Conservation (phyloP, 2,329 filamentous ascomycete species). For the Verticillium tricorpus region DNA sequence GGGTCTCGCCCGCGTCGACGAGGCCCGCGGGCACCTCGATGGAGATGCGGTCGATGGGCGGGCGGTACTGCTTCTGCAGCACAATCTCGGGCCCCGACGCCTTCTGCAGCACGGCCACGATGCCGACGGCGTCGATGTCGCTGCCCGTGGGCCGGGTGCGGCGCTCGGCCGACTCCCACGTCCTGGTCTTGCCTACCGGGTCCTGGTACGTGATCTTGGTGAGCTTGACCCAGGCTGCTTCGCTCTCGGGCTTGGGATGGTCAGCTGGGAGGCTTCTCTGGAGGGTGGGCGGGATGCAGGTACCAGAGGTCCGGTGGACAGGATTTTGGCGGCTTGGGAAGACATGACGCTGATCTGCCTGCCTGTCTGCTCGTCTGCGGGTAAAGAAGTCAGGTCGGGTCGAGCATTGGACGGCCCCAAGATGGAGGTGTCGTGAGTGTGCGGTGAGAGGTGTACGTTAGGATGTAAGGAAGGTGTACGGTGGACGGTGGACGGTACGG, state of each 20-base stretch:
- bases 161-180: slow-evolving; percentile 72
- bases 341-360: background rate
- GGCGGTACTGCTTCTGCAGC: slow-evolving; percentile 64
- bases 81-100: slow-evolving; percentile 50
- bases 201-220: slow-evolving; percentile 63
- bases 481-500: no score
- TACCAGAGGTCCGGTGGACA: slow-evolving; percentile 41
- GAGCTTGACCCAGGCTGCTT: slow-evolving; percentile 58
- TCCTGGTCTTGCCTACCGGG: slow-evolving; percentile 51
- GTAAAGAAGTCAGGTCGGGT: no score
- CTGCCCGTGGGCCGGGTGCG: slow-evolving; percentile 57
- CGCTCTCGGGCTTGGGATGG: slow-evolving; percentile 35
- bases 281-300: slow-evolving; percentile 5
- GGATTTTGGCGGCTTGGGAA: slow-evolving; percentile 29
- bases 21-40: slow-evolving; percentile 64
- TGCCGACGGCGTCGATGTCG: slow-evolving; percentile 69
- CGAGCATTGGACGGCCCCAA: no score
- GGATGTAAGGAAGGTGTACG: no score
- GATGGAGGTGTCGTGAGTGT: no score
- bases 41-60: slow-evolving; percentile 53
- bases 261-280: background rate
- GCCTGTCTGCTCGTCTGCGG: no score
- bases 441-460: no score
- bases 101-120: slow-evolving; percentile 63
- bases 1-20: slow-evolving; percentile 56